Evolutionary conservation across 495 filamentous ascomycete genomes (phyloP), one percentile per base, ranked within the genome.

Genomic region (Stereocaulon alpinum): DNA sequence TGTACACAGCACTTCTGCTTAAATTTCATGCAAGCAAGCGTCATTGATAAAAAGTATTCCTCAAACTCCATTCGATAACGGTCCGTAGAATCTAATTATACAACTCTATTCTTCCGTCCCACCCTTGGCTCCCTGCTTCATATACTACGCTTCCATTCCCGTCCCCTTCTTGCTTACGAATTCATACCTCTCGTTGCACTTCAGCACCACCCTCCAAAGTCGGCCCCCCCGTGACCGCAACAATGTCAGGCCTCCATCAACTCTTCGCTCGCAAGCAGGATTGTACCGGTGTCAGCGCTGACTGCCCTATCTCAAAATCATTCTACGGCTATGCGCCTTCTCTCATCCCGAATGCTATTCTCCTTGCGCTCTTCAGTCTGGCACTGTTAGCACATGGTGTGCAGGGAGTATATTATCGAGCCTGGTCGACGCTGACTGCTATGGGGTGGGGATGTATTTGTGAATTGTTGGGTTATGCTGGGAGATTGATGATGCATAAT

Each of bases 311-410:
- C 2, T 52, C 43, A 15, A 40, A 56, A 11, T 57, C 62, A 17
- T 67, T 70, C n/a, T 79, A 86, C 63, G 84, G 84, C 30, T 88
- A 86, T 70, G 77, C 78, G 55, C 85, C 85, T 1, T 83, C 78
- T 62, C 71, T 80, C 9, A 82, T 78, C 52, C 78, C 78, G 37
- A 85, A 86, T 68, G 68, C 77, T 59, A 81, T 85, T 64, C 81
- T 86, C 65, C 69, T 76, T 9, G 74, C 75, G 20, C 73, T 74
- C 49, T 88, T 78, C 61, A 80, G 71, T 20, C 27, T 84, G 6
- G 72, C 75, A 15, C 56, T 75, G n/a, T 70, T 72, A 0, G 37
- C 80, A 4, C 60, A 66, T 30, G 74, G 80, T 14, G 37, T 80
- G 14, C 70, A 64, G 6, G 82, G 82, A 4, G 48, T 80, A 5